A percentile compares a stretch with the other conserved stretches of the same genome.
Conservation (phyloP, 805 yeast genomes). For the Pichia insulana region DNA sequence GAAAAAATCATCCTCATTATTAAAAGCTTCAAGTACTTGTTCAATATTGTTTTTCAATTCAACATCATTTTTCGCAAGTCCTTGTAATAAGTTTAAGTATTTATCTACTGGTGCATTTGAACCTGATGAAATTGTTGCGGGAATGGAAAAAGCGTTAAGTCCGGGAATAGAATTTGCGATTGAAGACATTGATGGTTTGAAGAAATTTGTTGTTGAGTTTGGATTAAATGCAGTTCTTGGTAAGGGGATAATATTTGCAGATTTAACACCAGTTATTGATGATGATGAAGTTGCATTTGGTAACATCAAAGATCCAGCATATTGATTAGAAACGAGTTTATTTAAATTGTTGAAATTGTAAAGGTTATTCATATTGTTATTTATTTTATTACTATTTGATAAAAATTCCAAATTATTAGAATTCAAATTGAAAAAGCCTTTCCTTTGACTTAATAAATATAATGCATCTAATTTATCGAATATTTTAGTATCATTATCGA, state of each 20-base stretch:
- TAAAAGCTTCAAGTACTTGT: slow-evolving; percentile 22
- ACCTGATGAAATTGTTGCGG: neutral
- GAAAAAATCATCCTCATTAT: slow-evolving; percentile 27
- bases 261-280: slow-evolving; percentile 2
- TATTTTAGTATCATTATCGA: slow-evolving; percentile 20
- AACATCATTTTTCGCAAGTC: slow-evolving; percentile 26
- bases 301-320: slow-evolving; percentile 16
- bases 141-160: slow-evolving; percentile 9
- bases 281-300: slow-evolving; percentile 8
- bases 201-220: slow-evolving; percentile 4
- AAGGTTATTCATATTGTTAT: slow-evolving; percentile 18
- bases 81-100: slow-evolving; percentile 20
- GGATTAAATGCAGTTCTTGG: neutral
- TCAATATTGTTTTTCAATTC: slow-evolving; percentile 24
- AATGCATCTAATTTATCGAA: slow-evolving; percentile 25
- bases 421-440: slow-evolving; percentile 25
- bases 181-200: slow-evolving; percentile 13
- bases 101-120: slow-evolving; percentile 22
- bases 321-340: slow-evolving; percentile 19
- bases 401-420: slow-evolving; percentile 25
- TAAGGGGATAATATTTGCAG: neutral
- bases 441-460: slow-evolving; percentile 25
- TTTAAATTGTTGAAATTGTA: slow-evolving; percentile 23
- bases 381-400: slow-evolving; percentile 21
- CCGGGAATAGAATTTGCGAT: slow-evolving; percentile 14